Evolutionary conservation across 768 basidiomycete species (phyloP).

Genomic region (Calocybe gangraenosa): DNA sequence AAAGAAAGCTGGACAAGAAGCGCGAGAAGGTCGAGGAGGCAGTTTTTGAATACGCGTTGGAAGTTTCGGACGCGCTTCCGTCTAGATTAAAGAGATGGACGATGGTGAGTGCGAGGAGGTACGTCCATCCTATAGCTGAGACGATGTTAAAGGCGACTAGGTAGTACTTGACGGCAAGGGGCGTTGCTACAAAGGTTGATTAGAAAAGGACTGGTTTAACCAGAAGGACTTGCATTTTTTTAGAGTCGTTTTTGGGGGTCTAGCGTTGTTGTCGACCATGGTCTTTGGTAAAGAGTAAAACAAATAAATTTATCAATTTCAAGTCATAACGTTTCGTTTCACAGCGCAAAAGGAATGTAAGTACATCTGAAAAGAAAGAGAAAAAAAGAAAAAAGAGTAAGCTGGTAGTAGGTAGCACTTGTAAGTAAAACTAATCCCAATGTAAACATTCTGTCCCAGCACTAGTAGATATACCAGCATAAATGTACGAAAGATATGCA

Average conservation of each 20-base stretch:
- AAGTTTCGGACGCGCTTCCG: slow-evolving; percentile 28
- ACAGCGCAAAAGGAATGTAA: no score
- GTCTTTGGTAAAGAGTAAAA: no score
- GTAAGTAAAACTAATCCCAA: no score
- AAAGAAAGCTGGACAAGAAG: slow-evolving; percentile 30
- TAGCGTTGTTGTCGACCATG: slow-evolving; percentile 5
- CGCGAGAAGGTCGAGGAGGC: slow-evolving; percentile 35
- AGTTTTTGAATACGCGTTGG: slow-evolving; percentile 16
- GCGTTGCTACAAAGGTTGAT: slow-evolving; percentile 16
- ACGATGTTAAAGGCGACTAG: slow-evolving; percentile 74
- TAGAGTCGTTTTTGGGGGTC: slow-evolving; percentile 1
- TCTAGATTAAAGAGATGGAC: slow-evolving; percentile 45
- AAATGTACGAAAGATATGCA: slow-evolving; percentile 1
- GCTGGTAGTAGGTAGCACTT: no score
- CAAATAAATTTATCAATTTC: no score
- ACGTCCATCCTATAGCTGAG: slow-evolving; percentile 72
- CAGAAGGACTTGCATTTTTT: not conserved
- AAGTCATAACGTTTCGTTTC: no score
- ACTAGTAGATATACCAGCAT: slow-evolving; percentile 5
- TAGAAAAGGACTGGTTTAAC: not conserved
- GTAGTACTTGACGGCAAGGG: slow-evolving; percentile 47
- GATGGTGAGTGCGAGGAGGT: slow-evolving; percentile 57
- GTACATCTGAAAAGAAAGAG: no score
- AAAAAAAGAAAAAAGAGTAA: no score
- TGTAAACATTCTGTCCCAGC: not conserved